phyloP scores from a whole-genome alignment of 192 early-diverging fungal species.

The Backusella westeae region DNA sequence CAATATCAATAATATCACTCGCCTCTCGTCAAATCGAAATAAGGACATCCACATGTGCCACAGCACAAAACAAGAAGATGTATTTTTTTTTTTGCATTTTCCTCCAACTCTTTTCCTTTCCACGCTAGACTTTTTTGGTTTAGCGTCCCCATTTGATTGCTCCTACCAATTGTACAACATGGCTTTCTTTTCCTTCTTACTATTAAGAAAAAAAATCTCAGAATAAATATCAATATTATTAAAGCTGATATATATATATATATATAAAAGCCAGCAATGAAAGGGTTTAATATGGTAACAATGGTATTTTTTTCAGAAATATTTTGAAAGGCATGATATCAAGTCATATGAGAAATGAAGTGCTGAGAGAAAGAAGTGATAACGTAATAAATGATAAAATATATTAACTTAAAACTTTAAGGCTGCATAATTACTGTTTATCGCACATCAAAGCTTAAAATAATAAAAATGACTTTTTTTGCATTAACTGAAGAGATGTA shows the following conservation, averaged over 20 bases:
- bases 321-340: not conserved
- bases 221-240: not conserved
- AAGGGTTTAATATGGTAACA: not conserved
- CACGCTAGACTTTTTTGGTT: not conserved
- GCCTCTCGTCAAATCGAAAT: not conserved
- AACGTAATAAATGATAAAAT: not conserved
- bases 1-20: not conserved
- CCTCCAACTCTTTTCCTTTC: not conserved
- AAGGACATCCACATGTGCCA: not conserved
- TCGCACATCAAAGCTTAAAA: not conserved
- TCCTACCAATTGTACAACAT: conserved; percentile 1
- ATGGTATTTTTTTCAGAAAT: not conserved
- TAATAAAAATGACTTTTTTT: not conserved
- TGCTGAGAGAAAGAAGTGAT: not conserved
- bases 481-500: not conserved
- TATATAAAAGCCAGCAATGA: not conserved
- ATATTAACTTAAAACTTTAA: conserved; percentile 8
- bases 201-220: not conserved
- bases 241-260: not conserved
- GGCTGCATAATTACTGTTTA: not conserved
- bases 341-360: not conserved
- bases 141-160: not conserved
- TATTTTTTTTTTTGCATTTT: not conserved
- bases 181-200: not conserved
- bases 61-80: not conserved